Conservation (phyloP, 2,329 filamentous ascomycete species). For the Microdochium trichocladiopsis region DNA sequence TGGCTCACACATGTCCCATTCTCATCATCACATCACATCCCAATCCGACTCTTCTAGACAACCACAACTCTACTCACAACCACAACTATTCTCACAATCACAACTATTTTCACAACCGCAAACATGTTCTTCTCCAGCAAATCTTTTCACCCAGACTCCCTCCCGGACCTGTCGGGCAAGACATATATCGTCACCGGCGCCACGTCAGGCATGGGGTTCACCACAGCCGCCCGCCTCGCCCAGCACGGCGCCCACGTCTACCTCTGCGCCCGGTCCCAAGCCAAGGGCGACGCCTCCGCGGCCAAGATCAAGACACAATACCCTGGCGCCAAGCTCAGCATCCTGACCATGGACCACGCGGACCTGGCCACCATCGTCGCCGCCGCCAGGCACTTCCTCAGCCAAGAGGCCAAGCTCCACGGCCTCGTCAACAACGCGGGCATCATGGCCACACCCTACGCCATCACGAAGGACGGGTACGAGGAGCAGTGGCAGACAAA, state of each 20-base stretch:
- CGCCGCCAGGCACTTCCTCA: constrained; percentile 21
- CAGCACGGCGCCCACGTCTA: constrained; percentile 31
- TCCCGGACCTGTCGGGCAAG: constrained; percentile 33
- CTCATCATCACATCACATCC: constrained; percentile 1
- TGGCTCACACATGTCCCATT: too few species aligned
- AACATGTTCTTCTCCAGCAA: constrained; percentile 12
- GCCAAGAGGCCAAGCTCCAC: constrained; percentile 20
- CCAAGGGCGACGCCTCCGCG: constrained; percentile 24
- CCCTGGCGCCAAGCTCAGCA: constrained; percentile 21
- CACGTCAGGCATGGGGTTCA: constrained; percentile 34
- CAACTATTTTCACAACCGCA: constrained; percentile 3
- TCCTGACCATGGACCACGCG: constrained; percentile 26
- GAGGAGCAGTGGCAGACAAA: constrained; percentile 34
- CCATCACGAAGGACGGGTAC: constrained; percentile 23
- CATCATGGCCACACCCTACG: constrained; percentile 23
- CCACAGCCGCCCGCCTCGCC: constrained; percentile 27
- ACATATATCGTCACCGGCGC: constrained; percentile 37
- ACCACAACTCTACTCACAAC: constrained; percentile 10
- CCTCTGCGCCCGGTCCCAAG: constrained; percentile 25
- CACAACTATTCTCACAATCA: constrained; percentile 8
- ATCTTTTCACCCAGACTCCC: constrained; percentile 29
- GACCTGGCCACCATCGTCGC: constrained; percentile 25
- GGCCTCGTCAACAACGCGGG: constrained; percentile 24
- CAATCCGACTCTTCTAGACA: constrained; percentile 11
- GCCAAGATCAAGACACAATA: constrained; percentile 20